Conservation (phyloP, 1,284 basidiomycete genomes). For the Cryptococcus hybrid region DNA sequence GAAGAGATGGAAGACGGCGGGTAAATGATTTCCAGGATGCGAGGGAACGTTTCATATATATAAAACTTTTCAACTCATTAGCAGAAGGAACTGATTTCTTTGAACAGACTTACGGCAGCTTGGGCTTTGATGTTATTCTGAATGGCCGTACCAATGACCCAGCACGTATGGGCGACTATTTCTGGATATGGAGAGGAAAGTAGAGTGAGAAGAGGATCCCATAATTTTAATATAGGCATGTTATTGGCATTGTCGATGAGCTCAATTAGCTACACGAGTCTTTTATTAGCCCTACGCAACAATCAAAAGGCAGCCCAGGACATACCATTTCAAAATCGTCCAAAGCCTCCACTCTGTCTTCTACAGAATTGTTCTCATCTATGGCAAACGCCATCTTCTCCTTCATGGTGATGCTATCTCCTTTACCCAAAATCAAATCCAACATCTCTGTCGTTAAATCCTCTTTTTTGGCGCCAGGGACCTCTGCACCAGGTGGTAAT, state of each 20-base stretch:
- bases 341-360: conserved; percentile 71
- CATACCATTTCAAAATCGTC: conserved; percentile 94
- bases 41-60: conserved; percentile 64
- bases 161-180: conserved; percentile 73
- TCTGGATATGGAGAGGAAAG: conserved; percentile 61
- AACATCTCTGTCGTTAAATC: conserved; percentile 63
- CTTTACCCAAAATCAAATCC: conserved; percentile 80
- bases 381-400: conserved; percentile 72
- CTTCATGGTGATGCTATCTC: conserved; percentile 82
- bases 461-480: conserved; percentile 9
- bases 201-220: conserved; percentile 74
- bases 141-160: conserved; percentile 91
- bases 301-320: not conserved
- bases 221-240: conserved; percentile 77
- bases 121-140: conserved; percentile 96
- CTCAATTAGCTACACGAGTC: conserved; percentile 69
- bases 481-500: not conserved
- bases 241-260: conserved; percentile 96
- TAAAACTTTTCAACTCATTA: conserved; percentile 61
- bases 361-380: conserved; percentile 62
- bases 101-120: conserved; percentile 62
- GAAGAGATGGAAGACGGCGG: conserved; percentile 42
- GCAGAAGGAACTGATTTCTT: not conserved
- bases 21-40: conserved; percentile 64
- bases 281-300: not conserved